Conservation (phyloP, 805 yeast species). For the Barnettozyma siamensis region DNA sequence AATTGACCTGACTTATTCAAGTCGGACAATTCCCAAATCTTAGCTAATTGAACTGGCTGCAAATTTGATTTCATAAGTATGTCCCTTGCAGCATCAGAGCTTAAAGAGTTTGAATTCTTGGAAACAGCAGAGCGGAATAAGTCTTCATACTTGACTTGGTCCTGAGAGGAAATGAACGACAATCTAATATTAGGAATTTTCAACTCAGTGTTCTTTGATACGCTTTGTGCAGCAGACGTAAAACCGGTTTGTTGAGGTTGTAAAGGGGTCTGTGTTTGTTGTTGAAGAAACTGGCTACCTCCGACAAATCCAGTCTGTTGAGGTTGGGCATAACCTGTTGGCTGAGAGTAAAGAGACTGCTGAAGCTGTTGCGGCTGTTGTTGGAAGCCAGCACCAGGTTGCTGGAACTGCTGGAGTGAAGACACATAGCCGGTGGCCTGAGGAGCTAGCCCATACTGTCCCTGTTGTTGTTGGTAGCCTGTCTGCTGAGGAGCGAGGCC, state of each 20-base stretch:
- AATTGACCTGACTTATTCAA: slow-evolving; percentile 79
- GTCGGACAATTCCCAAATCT: slow-evolving; percentile 89
- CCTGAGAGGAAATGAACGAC: slow-evolving; percentile 77
- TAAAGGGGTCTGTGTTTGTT: slow-evolving; percentile 26
- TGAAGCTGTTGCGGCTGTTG: slow-evolving; percentile 16
- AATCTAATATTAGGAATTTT: slow-evolving; percentile 73
- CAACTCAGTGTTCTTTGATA: slow-evolving; percentile 47
- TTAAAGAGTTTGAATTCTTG: slow-evolving; percentile 41
- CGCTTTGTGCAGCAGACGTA: slow-evolving; percentile 24
- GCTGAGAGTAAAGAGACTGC: slow-evolving; percentile 16
- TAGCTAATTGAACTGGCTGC: slow-evolving; percentile 68
- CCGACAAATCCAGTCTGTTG: slow-evolving; percentile 26
- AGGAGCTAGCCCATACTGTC: slow-evolving; percentile 17
- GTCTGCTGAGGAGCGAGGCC: slow-evolving; percentile 14
- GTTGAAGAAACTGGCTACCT: slow-evolving; percentile 16
- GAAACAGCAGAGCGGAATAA: slow-evolving; percentile 76
- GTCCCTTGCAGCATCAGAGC: slow-evolving; percentile 71
- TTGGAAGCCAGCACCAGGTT: slow-evolving; percentile 12
- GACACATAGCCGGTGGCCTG: slow-evolving; percentile 27
- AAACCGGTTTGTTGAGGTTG: slow-evolving; percentile 38
- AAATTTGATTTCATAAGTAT: slow-evolving; percentile 77
- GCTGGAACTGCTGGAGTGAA: slow-evolving; percentile 14
- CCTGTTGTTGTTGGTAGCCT: slow-evolving; percentile 17
- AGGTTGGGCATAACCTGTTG: slow-evolving; percentile 13
- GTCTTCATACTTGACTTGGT: slow-evolving; percentile 82